phyloP scores from a whole-genome alignment of 1,284 basidiomycete species.

The Hemileia vastatrix region DNA sequence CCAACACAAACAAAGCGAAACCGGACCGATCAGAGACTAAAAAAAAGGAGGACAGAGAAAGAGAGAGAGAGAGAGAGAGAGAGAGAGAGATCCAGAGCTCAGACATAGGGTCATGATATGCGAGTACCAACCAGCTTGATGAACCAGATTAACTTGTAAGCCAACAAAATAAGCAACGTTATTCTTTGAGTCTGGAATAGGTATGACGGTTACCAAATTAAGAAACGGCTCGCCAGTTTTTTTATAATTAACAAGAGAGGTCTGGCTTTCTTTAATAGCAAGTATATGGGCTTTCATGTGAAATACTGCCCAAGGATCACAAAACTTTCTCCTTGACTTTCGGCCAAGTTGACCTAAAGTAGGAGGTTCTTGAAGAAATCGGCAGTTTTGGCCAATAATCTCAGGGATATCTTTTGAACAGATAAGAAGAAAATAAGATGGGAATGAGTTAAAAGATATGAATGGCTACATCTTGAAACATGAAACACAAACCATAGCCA shows the following conservation, averaged over 20 bases:
- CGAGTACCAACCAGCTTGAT: slow-evolving; percentile 23
- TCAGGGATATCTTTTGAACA: slow-evolving; percentile 47
- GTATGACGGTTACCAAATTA: slow-evolving; percentile 46
- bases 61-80: neutral
- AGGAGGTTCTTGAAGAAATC: slow-evolving; percentile 50
- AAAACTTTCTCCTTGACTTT: slow-evolving; percentile 60
- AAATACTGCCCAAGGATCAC: slow-evolving; percentile 59
- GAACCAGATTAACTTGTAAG: slow-evolving; percentile 9
- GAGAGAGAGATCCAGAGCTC: neutral
- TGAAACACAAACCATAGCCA: too few species aligned
- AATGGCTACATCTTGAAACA: too few species aligned
- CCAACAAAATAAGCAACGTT: slow-evolving; percentile 8
- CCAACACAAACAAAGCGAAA: neutral
- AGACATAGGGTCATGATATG: too few species aligned
- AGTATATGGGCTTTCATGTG: slow-evolving; percentile 58
- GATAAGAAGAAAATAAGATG: neutral
- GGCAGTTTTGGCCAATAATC: slow-evolving; percentile 78
- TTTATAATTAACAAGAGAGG: slow-evolving; percentile 73
- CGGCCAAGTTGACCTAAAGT: slow-evolving; percentile 53
- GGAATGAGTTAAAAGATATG: too few species aligned
- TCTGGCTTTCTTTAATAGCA: slow-evolving; percentile 76
- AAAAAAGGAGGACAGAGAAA: neutral
- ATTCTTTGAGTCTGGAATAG: neutral
- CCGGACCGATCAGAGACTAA: neutral
- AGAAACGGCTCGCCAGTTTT: slow-evolving; percentile 72